A percentile compares a stretch with the other conserved stretches of the same genome.
phyloP scores from a whole-genome alignment of 306 rosid species.

The Senna tora region DNA sequence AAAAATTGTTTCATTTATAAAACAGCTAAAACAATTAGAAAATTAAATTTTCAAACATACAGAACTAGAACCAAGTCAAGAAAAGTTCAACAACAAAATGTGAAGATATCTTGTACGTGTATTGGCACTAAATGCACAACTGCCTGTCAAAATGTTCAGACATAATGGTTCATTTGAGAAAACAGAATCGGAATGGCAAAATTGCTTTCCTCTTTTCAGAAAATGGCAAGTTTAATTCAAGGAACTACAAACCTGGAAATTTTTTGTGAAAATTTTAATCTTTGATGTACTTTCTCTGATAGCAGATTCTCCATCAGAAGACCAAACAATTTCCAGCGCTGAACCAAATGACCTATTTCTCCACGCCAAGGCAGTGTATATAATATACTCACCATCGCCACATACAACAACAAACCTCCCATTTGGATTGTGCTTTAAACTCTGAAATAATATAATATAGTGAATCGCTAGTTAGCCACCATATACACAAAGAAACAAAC shows the following conservation, averaged over 20 bases:
- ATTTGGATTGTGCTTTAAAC: constrained; percentile 89
- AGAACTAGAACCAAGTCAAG: constrained; percentile 27
- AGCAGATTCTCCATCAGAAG: constrained; percentile 96
- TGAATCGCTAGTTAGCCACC: constrained; percentile 29
- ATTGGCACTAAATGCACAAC: constrained; percentile 27
- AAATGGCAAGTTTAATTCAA: constrained; percentile 24
- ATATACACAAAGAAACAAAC: constrained; percentile 22
- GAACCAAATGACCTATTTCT: constrained; percentile 97
- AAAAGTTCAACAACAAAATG: constrained; percentile 29
- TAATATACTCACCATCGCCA: constrained; percentile 97
- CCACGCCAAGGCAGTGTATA: constrained; percentile 96
- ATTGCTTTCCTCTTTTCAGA: constrained; percentile 15
- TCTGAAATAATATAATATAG: constrained; percentile 52
- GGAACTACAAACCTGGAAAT: constrained; percentile 73
- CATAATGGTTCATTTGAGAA: constrained; percentile 24
- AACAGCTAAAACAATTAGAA: constrained; percentile 10
- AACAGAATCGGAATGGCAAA: constrained; percentile 15
- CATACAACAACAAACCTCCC: constrained; percentile 99
- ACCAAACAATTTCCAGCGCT: constrained; percentile 91
- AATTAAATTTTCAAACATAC: neutral
- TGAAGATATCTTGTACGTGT: neutral
- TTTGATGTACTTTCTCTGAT: constrained; percentile 95
- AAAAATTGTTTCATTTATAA: constrained; percentile 10
- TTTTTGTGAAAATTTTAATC: constrained; percentile 87
- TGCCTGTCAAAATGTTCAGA: constrained; percentile 7